These are phyloP conservation scores for Leucocoprinus gongylophorus DNA, from an alignment of 1,284 basidiomycete genomes.

Conservation along the genomic window DNA sequence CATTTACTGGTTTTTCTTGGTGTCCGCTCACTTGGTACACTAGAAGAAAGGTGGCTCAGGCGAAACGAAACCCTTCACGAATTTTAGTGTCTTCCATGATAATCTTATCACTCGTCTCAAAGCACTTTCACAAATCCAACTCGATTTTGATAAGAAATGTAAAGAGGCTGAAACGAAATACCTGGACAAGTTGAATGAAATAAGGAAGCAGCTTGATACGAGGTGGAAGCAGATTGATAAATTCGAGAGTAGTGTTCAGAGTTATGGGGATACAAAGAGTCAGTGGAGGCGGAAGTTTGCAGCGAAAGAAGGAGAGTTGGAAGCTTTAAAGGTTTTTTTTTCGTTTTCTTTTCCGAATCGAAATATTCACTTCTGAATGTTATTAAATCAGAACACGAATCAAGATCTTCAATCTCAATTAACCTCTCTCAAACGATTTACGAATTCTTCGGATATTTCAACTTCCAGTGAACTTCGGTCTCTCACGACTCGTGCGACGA, in stretches of 20 bases:
- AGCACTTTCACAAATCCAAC: conserved; percentile 74
- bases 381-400: conserved; percentile 52
- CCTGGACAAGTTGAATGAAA: conserved; percentile 64
- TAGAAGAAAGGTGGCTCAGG: conserved; percentile 67
- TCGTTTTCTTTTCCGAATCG: neutral
- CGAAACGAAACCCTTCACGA: conserved; percentile 87
- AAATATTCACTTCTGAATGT: neutral
- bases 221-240: conserved; percentile 93
- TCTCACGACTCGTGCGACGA: conserved; percentile 63
- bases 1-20: neutral
- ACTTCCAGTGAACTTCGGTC: conserved; percentile 61
- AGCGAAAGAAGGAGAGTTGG: conserved; percentile 84
- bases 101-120: conserved; percentile 87
- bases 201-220: conserved; percentile 83
- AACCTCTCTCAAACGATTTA: conserved; percentile 56
- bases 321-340: conserved; percentile 64
- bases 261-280: conserved; percentile 76
- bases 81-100: conserved; percentile 93
- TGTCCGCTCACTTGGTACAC: neutral
- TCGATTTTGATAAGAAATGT: conserved; percentile 80
- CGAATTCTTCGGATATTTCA: conserved; percentile 42
- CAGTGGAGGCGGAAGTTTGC: conserved; percentile 81
- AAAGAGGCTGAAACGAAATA: conserved; percentile 77
- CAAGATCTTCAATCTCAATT: conserved; percentile 74
- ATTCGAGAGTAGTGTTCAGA: conserved; percentile 85